phyloP scores from a whole-genome alignment of 176 grass and related monocot species.

The Ensete glaucum region DNA sequence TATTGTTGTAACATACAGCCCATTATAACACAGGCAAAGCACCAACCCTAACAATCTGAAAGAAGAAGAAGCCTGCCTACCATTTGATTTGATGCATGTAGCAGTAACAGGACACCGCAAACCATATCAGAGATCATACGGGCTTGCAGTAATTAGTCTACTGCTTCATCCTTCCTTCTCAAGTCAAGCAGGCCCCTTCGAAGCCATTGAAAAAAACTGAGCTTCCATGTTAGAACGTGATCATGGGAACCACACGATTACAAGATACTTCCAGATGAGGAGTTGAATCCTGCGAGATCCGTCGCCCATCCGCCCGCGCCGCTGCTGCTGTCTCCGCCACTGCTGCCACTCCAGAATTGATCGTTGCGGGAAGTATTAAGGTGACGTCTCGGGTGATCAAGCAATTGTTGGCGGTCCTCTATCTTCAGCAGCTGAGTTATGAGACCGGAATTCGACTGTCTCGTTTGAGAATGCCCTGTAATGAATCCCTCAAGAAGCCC shows the following conservation, averaged over 20 bases:
- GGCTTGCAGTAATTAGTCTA: neutral
- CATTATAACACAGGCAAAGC: neutral
- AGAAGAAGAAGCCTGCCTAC: slow-evolving; percentile 1
- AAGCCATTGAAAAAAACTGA: slow-evolving; percentile 10
- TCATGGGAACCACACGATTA: neutral
- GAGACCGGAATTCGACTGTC: neutral
- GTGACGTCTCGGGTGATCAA: neutral
- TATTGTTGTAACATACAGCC: neutral
- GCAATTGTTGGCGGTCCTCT: neutral
- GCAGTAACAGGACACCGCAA: neutral
- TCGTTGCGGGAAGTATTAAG: neutral
- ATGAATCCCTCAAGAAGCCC: neutral
- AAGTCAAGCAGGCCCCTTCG: neutral
- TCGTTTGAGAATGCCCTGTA: neutral
- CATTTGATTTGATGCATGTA: neutral
- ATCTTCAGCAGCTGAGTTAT: slow-evolving; percentile 9
- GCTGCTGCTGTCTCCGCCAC: neutral
- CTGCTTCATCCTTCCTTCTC: neutral
- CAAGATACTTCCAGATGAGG: slow-evolving; percentile 3
- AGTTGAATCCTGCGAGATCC: slow-evolving; percentile 8
- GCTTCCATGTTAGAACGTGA: slow-evolving; percentile 1
- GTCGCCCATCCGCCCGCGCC: neutral
- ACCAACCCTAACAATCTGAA: neutral
- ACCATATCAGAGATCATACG: neutral
- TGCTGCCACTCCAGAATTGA: neutral